Conservation (phyloP, 768 basidiomycete genomes). For the Gloeostereum incarnatum region DNA sequence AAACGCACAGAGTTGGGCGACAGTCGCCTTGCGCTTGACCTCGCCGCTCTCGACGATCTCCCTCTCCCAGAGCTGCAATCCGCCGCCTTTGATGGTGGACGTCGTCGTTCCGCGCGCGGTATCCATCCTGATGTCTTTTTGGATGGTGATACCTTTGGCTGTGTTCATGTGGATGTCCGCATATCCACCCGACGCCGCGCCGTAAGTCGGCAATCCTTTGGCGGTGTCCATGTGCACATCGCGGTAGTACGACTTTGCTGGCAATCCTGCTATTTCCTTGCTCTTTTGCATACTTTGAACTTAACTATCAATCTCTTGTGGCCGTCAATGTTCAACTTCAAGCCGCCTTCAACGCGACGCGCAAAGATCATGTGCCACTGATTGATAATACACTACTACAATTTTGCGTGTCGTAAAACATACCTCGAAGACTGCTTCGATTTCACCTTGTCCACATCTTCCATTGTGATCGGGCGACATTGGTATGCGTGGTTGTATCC, state of each 20-base stretch:
- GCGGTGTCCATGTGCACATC: slow-evolving; percentile 76
- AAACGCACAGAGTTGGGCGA: slow-evolving; percentile 87
- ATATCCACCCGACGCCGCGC: slow-evolving; percentile 21
- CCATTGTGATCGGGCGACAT: slow-evolving; percentile 48
- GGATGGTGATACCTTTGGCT: slow-evolving; percentile 39
- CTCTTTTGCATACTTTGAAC: no score
- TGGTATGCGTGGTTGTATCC: slow-evolving; percentile 78
- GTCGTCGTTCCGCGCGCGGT: slow-evolving; percentile 41
- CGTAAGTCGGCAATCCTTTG: slow-evolving; percentile 40
- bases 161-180: slow-evolving; percentile 55
- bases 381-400: no score
- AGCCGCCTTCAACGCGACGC: no score
- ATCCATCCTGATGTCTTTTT: slow-evolving; percentile 60
- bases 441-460: slow-evolving; percentile 71
- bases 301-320: no score
- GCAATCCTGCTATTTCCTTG: no score
- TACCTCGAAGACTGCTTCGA: slow-evolving; percentile 49
- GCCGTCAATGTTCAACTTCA: no score
- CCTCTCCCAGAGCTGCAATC: slow-evolving; percentile 74
- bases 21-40: slow-evolving; percentile 91
- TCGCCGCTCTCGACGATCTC: slow-evolving; percentile 79
- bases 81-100: slow-evolving; percentile 46
- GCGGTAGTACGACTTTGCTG: slow-evolving; percentile 12
- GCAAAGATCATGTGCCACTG: no score
- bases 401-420: slow-evolving; percentile 37